Base-by-base conservation (phyloP, 768 basidiomycete genomes). In the Leccinum arenicola region DNA sequence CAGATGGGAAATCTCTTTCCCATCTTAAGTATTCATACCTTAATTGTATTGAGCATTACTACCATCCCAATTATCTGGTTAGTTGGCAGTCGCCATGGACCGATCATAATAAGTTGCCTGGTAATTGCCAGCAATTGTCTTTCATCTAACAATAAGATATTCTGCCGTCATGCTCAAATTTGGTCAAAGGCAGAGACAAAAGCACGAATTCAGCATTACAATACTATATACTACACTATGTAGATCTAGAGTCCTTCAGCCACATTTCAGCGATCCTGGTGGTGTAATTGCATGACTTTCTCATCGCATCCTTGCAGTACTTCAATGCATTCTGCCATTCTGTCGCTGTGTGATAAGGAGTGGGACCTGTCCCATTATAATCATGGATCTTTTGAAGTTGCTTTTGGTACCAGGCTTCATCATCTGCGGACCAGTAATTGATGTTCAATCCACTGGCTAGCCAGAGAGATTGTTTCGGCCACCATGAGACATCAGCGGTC, bases 391-490 rank as follows among this genome's bases (percentile, higher is more conserved):
- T 45, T 4, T 55, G 2, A 3, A 60, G 29, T 2, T 53, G 35
- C 4, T 38, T 53, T 33, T 57, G 43, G n/a, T 27, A 60, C 35
- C 59, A 60, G 1, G 1, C 23, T 29, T 60, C 50, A 10, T 57
- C 17, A 1, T 57, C 59, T 6, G 38, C 4, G 3, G 59, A 53
- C 55, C 55, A 60, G 29, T 57, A 57, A 3, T 55, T 50, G 0
- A 60, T 27, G 5, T 50, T 29, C 1, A 60, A 15, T 0, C 59
- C 59, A 19, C 17, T 38, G 0, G 1, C 2, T 21, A 52, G 35
- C 59, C 59, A 60, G 12, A 21, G 53, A 0, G 29, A 57, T 23
- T 57, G 47, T n/a, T 60, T 60, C 0, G 35, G 59, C 59, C 55
- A 60, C 59, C 55, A 57, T 14, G 29, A 60, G 4, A 60, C 33